Percentiles rank a stretch among this genome's conserved stretches.
Conservation (phyloP, 1,139 yeast genomes). For the Pneumocystis wakefieldiae region DNA sequence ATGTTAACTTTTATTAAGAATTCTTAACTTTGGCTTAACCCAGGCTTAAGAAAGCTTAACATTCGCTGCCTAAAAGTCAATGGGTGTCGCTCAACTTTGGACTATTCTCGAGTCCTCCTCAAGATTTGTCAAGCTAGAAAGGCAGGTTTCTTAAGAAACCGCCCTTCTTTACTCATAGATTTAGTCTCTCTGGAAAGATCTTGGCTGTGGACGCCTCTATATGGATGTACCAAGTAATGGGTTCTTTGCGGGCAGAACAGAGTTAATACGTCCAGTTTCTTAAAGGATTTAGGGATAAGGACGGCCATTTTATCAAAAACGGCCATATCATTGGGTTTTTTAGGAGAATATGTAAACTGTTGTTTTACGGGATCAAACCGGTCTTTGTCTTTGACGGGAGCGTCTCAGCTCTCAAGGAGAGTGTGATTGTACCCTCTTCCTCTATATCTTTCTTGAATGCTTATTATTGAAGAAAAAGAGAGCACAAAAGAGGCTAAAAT, state of each 20-base stretch:
- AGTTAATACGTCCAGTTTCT: conserved; percentile 31
- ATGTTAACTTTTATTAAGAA: too few species aligned
- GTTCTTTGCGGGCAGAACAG: not conserved
- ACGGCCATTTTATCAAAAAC: conserved; percentile 62
- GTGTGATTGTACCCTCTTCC: conserved; percentile 36
- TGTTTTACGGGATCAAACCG: conserved; percentile 80
- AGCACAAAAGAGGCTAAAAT: conserved; percentile 52
- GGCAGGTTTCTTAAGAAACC: conserved; percentile 30
- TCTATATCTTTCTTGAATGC: not conserved
- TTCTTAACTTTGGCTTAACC: not conserved
- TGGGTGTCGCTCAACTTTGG: conserved; percentile 98
- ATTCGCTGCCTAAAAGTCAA: conserved; percentile 18
- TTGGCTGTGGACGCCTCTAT: conserved; percentile 96
- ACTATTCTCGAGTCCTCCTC: conserved; percentile 82
- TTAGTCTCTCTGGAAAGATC: conserved; percentile 35
- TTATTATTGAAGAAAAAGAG: conserved; percentile 32
- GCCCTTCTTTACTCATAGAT: not conserved
- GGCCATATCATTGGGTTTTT: conserved; percentile 92
- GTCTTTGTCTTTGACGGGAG: conserved; percentile 97
- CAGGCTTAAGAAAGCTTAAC: not conserved
- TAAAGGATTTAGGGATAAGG: conserved; percentile 80
- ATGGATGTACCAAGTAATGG: conserved; percentile 69
- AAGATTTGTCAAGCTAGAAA: conserved; percentile 75
- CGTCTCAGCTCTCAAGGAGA: conserved; percentile 70
- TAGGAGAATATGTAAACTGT: conserved; percentile 75